These are phyloP conservation scores for Physcomitrium patens DNA, from an alignment of 225 moss, liverwort and hornwort genomes.

Conservation along the genomic window DNA sequence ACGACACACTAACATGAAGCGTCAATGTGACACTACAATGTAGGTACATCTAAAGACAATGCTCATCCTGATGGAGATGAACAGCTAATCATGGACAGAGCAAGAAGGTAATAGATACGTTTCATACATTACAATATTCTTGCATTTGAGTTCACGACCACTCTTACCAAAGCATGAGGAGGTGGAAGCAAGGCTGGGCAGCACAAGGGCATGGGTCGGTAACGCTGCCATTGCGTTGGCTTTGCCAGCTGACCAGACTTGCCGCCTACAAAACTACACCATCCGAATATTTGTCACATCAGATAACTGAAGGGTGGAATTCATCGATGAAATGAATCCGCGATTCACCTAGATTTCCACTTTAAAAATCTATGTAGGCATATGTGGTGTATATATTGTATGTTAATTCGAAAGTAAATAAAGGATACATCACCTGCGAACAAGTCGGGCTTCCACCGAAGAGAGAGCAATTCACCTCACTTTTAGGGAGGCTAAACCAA, in stretches of 20 bases:
- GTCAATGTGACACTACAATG: constrained; percentile 13
- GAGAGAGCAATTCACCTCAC: constrained; percentile 18
- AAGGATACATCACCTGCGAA: neutral
- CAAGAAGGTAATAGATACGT: constrained; percentile 14
- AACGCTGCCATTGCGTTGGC: constrained; percentile 85
- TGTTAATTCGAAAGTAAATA: neutral
- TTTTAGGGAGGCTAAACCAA: constrained; percentile 5
- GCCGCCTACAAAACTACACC: constrained; percentile 58
- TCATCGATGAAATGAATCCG: neutral
- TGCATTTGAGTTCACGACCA: neutral
- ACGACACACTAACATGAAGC: constrained; percentile 15
- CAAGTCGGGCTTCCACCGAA: neutral
- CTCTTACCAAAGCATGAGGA: constrained; percentile 90
- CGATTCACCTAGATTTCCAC: neutral
- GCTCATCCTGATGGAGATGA: neutral
- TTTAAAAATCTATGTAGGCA: neutral
- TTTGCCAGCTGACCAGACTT: constrained; percentile 75
- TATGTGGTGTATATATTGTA: neutral
- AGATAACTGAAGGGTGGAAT: neutral
- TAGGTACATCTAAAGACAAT: constrained; percentile 18
- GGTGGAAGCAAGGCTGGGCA: constrained; percentile 93
- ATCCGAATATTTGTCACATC: constrained; percentile 24
- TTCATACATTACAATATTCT: constrained; percentile 12
- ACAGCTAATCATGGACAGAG: constrained; percentile 18
- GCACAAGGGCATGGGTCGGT: constrained; percentile 94